Conservation (phyloP, 2,329 filamentous ascomycete genomes). For the Harringtonia lauricola region DNA sequence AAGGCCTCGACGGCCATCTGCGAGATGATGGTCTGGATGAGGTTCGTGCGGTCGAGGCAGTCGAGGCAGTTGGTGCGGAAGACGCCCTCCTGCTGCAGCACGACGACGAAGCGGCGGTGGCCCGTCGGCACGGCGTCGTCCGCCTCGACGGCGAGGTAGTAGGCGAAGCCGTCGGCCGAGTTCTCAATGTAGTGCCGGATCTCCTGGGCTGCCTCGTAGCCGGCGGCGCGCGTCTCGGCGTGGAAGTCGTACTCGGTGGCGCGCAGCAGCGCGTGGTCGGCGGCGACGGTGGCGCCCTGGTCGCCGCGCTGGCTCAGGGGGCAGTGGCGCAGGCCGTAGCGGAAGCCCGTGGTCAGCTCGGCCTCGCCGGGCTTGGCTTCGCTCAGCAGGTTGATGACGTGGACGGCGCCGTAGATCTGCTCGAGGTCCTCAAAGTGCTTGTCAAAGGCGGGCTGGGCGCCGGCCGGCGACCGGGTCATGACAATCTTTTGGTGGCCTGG, state of each 20-base stretch:
- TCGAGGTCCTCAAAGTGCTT: conserved; percentile 89
- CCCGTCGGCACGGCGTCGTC: conserved; percentile 36
- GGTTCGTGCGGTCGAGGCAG: conserved; percentile 88
- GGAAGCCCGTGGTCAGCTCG: conserved; percentile 71
- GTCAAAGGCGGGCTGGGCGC: conserved; percentile 88
- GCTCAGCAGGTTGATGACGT: conserved; percentile 90
- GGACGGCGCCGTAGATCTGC: conserved; percentile 76
- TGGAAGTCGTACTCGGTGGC: conserved; percentile 94
- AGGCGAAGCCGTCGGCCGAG: conserved; percentile 83
- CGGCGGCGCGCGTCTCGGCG: conserved; percentile 77
- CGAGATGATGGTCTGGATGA: conserved; percentile 92
- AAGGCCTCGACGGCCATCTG: conserved; percentile 87
- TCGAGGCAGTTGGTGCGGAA: conserved; percentile 95
- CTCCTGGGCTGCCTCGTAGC: conserved; percentile 82
- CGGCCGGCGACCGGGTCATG: conserved; percentile 77
- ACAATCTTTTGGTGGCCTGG: conserved; percentile 92
- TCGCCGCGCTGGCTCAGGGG: conserved; percentile 46
- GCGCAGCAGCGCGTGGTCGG: conserved; percentile 64
- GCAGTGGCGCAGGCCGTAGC: conserved; percentile 63
- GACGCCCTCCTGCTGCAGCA: conserved; percentile 87
- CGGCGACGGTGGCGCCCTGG: conserved; percentile 37
- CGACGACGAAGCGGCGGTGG: conserved; percentile 45
- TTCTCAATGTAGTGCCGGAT: conserved; percentile 69
- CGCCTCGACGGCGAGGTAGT: conserved; percentile 70
- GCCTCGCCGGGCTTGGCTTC: conserved; percentile 77